phyloP scores from a whole-genome alignment of 768 basidiomycete species.

The Mycena venus region DNA sequence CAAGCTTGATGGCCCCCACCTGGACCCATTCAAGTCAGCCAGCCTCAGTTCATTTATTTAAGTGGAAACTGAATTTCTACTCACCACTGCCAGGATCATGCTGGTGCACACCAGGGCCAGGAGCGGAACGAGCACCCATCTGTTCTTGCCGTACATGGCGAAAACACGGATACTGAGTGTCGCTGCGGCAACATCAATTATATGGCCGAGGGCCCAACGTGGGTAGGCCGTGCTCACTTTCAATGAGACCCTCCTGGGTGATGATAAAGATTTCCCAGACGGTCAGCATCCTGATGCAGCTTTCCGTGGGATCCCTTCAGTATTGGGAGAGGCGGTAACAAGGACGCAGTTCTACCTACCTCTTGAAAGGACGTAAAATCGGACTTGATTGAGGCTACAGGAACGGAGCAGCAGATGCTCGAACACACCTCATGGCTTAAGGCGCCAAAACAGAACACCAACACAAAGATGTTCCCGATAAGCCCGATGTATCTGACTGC shows the following conservation, averaged over 20 bases:
- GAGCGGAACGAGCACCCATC: constrained; percentile 16
- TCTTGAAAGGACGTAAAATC: constrained; percentile 23
- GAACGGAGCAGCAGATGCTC: constrained; percentile 17
- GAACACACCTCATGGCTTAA: constrained; percentile 25
- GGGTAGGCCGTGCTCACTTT: constrained; percentile 20
- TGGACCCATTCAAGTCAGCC: constrained; percentile 18
- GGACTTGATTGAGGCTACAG: constrained; percentile 13
- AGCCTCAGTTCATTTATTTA: constrained; percentile 5
- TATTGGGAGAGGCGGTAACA: constrained; percentile 15
- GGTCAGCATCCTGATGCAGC: constrained; percentile 17
- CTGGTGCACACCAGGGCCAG: constrained; percentile 9
- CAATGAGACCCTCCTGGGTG: constrained; percentile 17
- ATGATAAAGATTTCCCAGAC: constrained; percentile 19
- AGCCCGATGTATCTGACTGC: constrained; percentile 22
- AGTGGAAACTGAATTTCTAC: constrained; percentile 12
- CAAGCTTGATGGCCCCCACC: constrained; percentile 12
- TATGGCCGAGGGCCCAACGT: constrained; percentile 6
- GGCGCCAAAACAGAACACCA: constrained; percentile 10
- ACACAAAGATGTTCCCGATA: constrained; percentile 15
- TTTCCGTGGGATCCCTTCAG: constrained; percentile 16
- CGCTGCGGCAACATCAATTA: constrained; percentile 9
- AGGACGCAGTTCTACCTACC: constrained; percentile 12
- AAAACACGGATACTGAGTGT: constrained; percentile 20
- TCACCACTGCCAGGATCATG: constrained; percentile 16
- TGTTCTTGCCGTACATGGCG: constrained; percentile 21